Percentiles rank a stretch among this genome's conserved stretches.
phyloP scores from a whole-genome alignment of 305 asterid species.

The Fraxinus dipetala region DNA sequence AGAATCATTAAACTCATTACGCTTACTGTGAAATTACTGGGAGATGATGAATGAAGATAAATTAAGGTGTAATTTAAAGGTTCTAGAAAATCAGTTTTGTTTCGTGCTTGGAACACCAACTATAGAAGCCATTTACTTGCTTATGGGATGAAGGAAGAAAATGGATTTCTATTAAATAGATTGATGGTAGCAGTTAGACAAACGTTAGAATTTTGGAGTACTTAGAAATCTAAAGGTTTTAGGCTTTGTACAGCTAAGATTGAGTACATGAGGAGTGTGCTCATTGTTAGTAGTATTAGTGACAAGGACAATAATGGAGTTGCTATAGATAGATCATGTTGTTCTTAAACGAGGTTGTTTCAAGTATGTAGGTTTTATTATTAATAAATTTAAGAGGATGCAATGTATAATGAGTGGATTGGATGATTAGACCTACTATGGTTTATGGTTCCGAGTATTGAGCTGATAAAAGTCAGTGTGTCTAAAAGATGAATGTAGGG shows the following conservation, averaged over 20 bases:
- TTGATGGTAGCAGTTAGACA: neutral
- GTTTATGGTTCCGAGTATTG: neutral
- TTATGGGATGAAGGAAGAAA: neutral
- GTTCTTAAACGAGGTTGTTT: neutral
- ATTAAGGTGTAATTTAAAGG: neutral
- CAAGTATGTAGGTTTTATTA: neutral
- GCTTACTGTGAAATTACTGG: neutral
- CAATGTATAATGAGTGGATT: neutral
- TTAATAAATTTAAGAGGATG: neutral
- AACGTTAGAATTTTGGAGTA: neutral
- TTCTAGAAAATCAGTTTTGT: neutral
- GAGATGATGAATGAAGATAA: neutral
- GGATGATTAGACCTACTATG: neutral
- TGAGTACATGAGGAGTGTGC: neutral
- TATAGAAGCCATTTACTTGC: neutral
- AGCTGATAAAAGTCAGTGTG: neutral
- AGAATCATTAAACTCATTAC: neutral
- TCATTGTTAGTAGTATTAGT: neutral
- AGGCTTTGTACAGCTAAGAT: neutral
- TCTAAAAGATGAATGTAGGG: slow-evolving; percentile 2
- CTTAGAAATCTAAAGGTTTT: neutral
- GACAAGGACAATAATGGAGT: neutral
- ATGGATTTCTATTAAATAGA: neutral
- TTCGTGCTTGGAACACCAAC: neutral
- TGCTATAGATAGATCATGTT: neutral